A percentile compares a stretch with the other conserved stretches of the same genome.
These are phyloP conservation scores for Trematosphaeria pertusa DNA, from an alignment of 2,329 filamentous ascomycete species.

Conservation along the genomic window DNA sequence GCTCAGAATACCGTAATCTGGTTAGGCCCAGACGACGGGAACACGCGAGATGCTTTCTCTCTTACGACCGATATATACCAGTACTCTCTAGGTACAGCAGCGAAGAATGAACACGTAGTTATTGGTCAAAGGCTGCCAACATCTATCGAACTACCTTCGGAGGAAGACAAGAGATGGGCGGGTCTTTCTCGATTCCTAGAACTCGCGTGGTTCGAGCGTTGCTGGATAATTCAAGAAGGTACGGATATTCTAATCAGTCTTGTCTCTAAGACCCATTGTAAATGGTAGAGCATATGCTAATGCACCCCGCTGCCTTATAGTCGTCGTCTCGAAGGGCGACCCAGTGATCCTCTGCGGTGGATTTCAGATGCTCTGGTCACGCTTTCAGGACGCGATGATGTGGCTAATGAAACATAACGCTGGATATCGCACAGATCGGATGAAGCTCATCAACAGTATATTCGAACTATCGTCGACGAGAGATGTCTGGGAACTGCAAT, in stretches of 20 bases:
- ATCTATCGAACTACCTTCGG: background rate
- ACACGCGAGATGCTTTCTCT: constrained; percentile 2
- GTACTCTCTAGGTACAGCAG: background rate
- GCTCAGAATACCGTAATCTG: constrained; percentile 17
- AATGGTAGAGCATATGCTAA: no score
- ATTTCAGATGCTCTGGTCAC: constrained; percentile 7
- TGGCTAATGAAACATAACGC: background rate
- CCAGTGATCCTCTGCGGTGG: constrained; percentile 8
- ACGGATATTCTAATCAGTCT: no score
- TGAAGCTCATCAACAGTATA: constrained; percentile 11
- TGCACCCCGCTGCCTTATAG: no score
- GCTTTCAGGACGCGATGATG: constrained; percentile 7
- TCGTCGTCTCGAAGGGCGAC: constrained; percentile 12
- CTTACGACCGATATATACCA: constrained; percentile 8
- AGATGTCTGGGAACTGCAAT: constrained; percentile 10
- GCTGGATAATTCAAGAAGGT: constrained; percentile 20
- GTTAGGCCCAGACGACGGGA: constrained; percentile 10
- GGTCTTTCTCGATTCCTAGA: constrained; percentile 7
- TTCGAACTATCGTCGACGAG: constrained; percentile 7
- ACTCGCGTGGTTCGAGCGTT: constrained; percentile 13
- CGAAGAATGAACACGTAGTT: background rate
- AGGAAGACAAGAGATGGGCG: constrained; percentile 6
- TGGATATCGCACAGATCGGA: background rate
- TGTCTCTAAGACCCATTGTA: no score
- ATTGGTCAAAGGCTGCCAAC: background rate